phyloP scores from a whole-genome alignment of 2,329 filamentous ascomycete genomes.

The Verruconis gallopava region DNA sequence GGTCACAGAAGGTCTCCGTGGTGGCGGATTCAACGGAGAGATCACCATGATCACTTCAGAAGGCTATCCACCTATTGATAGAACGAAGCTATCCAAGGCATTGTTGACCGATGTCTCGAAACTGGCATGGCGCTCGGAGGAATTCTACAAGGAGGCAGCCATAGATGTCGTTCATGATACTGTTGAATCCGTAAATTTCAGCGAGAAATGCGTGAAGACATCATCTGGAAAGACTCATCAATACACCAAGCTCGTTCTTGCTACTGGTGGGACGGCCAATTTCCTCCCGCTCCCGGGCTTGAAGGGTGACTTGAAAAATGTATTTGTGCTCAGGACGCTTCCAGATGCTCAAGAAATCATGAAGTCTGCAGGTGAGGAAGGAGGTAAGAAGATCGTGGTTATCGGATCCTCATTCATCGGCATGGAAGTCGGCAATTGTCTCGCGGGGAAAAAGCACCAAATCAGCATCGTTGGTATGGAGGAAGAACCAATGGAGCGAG shows the following conservation, averaged over 20 bases:
- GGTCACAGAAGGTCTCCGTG: slow-evolving; percentile 68
- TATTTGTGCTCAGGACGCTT: slow-evolving; percentile 73
- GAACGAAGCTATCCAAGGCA: slow-evolving; percentile 91
- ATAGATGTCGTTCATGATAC: slow-evolving; percentile 44
- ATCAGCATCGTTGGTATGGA: slow-evolving; percentile 84
- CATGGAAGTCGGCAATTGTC: slow-evolving; percentile 82
- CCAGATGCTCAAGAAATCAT: slow-evolving; percentile 67
- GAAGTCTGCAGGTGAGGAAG: slow-evolving; percentile 60
- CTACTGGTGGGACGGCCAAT: slow-evolving; percentile 70
- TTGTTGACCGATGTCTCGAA: slow-evolving; percentile 71
- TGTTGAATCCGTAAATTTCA: slow-evolving; percentile 67
- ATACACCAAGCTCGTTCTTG: slow-evolving; percentile 83
- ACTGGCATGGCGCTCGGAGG: slow-evolving; percentile 60
- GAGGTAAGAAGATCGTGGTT: slow-evolving; percentile 83
- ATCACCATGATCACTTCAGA: slow-evolving; percentile 79
- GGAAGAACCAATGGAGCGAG: slow-evolving; percentile 65
- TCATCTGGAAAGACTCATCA: slow-evolving; percentile 54
- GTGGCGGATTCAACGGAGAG: slow-evolving; percentile 63
- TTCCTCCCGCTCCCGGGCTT: slow-evolving; percentile 71
- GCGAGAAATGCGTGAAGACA: slow-evolving; percentile 58
- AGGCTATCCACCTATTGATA: slow-evolving; percentile 77
- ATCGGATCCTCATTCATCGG: slow-evolving; percentile 94
- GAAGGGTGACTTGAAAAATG: slow-evolving; percentile 65
- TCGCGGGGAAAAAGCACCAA: slow-evolving; percentile 63
- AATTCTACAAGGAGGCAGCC: slow-evolving; percentile 57